Evolutionary conservation across 371 early-diverging fungal species (phyloP).

Genomic region (Apophysomyces elegans): DNA sequence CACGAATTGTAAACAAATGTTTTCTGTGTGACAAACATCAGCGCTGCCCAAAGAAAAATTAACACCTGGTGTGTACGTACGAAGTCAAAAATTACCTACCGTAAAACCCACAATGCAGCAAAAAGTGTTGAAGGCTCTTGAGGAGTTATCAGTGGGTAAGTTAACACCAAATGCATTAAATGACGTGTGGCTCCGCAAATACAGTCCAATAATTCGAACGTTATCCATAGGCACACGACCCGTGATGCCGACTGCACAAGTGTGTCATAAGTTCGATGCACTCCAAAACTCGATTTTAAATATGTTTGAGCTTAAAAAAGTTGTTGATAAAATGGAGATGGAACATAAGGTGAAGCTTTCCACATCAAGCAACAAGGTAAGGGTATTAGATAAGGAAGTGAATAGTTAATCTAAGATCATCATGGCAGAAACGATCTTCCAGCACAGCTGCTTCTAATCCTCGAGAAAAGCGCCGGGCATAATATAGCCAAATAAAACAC

Average conservation of each 20-base stretch:
- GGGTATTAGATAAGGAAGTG: not conserved
- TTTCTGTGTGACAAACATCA: slow-evolving; percentile 27
- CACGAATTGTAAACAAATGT: slow-evolving; percentile 2
- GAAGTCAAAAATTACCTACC: slow-evolving; percentile 70
- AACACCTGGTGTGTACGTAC: slow-evolving; percentile 78
- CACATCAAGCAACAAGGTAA: slow-evolving; percentile 16
- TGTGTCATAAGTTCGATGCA: slow-evolving; percentile 77
- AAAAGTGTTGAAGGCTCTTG: slow-evolving; percentile 68
- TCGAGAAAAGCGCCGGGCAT: slow-evolving; percentile 33
- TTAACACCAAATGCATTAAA: not conserved
- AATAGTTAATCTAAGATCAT: not conserved
- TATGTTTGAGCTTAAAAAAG: slow-evolving; percentile 78
- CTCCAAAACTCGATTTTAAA: slow-evolving; percentile 69
- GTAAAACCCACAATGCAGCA: slow-evolving; percentile 67
- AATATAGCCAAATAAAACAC: not conserved
- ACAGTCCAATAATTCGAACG: slow-evolving; percentile 21
- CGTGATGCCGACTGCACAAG: slow-evolving; percentile 73
- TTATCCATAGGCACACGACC: slow-evolving; percentile 57
- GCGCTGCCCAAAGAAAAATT: slow-evolving; percentile 65
- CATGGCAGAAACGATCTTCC: slow-evolving; percentile 29
- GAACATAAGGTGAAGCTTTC: slow-evolving; percentile 66
- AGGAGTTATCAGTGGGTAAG: slow-evolving; percentile 65
- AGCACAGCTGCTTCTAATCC: slow-evolving; percentile 28
- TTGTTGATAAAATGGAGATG: slow-evolving; percentile 74
- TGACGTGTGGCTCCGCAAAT: not conserved